These are phyloP conservation scores for Drosera spatulata DNA, from an alignment of 179 eudicot genomes.

Conservation along the genomic window DNA sequence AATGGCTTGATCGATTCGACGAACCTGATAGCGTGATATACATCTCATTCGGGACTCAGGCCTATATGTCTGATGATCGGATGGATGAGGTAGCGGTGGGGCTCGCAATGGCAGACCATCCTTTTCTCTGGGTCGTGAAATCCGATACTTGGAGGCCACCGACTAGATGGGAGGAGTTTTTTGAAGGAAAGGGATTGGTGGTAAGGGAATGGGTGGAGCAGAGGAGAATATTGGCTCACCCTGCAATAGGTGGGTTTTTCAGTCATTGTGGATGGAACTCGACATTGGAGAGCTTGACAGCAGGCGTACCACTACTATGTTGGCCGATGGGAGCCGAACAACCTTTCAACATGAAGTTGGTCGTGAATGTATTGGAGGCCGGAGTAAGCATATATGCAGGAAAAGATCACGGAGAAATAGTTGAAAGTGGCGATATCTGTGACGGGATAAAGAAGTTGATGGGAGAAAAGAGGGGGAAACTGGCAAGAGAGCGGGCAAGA, in stretches of 20 bases:
- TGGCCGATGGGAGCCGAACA: conserved; percentile 27
- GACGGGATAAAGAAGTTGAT: conserved; percentile 21
- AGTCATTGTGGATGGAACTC: conserved; percentile 29
- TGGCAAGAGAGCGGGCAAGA: conserved; percentile 11
- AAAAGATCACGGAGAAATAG: conserved; percentile 10
- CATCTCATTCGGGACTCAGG: conserved; percentile 10
- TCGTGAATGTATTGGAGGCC: conserved; percentile 12
- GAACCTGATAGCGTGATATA: conserved; percentile 6
- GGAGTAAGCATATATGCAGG: conserved; percentile 9
- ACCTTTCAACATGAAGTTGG: conserved; percentile 12
- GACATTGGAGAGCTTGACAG: conserved; percentile 19
- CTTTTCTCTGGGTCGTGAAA: conserved; percentile 8
- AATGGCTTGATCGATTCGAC: conserved; percentile 5
- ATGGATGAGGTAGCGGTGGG: conserved; percentile 12
- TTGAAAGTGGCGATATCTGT: conserved; percentile 7
- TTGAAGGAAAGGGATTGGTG: conserved; percentile 13
- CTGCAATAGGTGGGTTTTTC: conserved; percentile 17
- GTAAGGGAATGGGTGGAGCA: conserved; percentile 20
- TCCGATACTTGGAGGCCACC: conserved; percentile 9
- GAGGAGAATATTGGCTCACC: conserved; percentile 12
- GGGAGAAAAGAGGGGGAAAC: conserved; percentile 12
- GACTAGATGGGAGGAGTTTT: conserved; percentile 12
- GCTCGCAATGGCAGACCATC: conserved; percentile 3
- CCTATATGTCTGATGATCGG: neutral
- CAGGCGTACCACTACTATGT: conserved; percentile 17